phyloP scores from a whole-genome alignment of 805 yeast species.

The Cyberlindnera xylosilytica region DNA sequence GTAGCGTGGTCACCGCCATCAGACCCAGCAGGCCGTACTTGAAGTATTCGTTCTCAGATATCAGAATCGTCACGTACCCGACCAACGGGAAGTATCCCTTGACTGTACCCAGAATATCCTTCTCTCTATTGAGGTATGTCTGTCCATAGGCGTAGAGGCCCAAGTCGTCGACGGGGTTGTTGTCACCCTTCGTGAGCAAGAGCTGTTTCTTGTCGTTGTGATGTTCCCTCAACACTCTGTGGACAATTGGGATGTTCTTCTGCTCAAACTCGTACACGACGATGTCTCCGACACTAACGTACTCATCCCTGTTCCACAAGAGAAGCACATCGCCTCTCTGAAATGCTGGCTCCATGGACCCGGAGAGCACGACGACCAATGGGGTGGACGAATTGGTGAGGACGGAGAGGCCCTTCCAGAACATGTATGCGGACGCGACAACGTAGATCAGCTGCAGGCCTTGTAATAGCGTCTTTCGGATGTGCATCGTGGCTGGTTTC shows the following conservation, averaged over 20 bases:
- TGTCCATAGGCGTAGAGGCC: conserved; percentile 77
- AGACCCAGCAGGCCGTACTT: conserved; percentile 74
- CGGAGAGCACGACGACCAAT: conserved; percentile 92
- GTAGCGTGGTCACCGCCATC: conserved; percentile 65
- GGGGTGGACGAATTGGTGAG: conserved; percentile 86
- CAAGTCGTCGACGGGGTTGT: conserved; percentile 88
- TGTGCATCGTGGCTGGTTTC: conserved; percentile 51
- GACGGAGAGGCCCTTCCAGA: conserved; percentile 82
- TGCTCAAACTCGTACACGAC: conserved; percentile 87
- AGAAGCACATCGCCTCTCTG: conserved; percentile 94
- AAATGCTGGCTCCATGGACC: conserved; percentile 99
- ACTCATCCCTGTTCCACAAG: conserved; percentile 78
- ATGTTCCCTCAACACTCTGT: conserved; percentile 88
- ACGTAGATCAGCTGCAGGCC: conserved; percentile 72
- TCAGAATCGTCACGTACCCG: conserved; percentile 88
- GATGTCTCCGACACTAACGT: conserved; percentile 79
- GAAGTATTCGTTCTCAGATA: conserved; percentile 84
- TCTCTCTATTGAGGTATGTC: conserved; percentile 68
- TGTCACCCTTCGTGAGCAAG: conserved; percentile 92
- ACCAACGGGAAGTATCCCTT: conserved; percentile 85
- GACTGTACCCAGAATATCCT: conserved; percentile 88
- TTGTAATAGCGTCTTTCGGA: conserved; percentile 61
- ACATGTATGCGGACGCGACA: conserved; percentile 83
- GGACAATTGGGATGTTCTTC: conserved; percentile 92
- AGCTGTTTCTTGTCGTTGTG: conserved; percentile 54